phyloP scores from a whole-genome alignment of 306 rosid genomes.

The Trifolium dubium region DNA sequence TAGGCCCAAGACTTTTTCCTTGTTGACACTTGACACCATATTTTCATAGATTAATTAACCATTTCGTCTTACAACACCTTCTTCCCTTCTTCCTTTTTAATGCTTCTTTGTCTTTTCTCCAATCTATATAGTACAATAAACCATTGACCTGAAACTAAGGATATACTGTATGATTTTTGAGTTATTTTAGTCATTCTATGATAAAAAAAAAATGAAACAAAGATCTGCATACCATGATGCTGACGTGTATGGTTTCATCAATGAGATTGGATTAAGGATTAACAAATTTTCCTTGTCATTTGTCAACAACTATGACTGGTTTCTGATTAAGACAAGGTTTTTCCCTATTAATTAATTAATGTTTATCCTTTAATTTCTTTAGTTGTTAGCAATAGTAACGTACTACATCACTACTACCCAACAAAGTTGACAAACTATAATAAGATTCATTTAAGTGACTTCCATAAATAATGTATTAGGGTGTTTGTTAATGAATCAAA shows the following conservation, averaged over 20 bases:
- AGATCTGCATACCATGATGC: conserved; percentile 10
- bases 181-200: conserved; percentile 13
- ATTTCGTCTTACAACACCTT: background rate
- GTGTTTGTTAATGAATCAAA: too few relatives aligned
- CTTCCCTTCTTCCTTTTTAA: background rate
- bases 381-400: background rate
- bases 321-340: conserved; percentile 9
- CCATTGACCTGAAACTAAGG: conserved; percentile 3
- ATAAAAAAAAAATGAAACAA: background rate
- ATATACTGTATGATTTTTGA: too few relatives aligned
- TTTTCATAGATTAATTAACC: conserved; percentile 11
- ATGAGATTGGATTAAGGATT: conserved; percentile 33
- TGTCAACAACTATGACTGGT: conserved; percentile 35
- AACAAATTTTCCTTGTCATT: background rate
- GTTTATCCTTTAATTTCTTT: conserved; percentile 19
- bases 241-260: conserved; percentile 18
- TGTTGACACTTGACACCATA: background rate
- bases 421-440: background rate
- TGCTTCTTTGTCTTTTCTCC: conserved; percentile 12
- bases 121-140: conserved; percentile 10
- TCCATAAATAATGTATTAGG: too few relatives aligned
- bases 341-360: background rate
- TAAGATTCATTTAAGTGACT: conserved; percentile 11
- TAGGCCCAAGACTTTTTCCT: background rate
- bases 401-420: background rate